Conservation (phyloP, 2,329 filamentous ascomycete genomes). For the Hypoxylon sp. region DNA sequence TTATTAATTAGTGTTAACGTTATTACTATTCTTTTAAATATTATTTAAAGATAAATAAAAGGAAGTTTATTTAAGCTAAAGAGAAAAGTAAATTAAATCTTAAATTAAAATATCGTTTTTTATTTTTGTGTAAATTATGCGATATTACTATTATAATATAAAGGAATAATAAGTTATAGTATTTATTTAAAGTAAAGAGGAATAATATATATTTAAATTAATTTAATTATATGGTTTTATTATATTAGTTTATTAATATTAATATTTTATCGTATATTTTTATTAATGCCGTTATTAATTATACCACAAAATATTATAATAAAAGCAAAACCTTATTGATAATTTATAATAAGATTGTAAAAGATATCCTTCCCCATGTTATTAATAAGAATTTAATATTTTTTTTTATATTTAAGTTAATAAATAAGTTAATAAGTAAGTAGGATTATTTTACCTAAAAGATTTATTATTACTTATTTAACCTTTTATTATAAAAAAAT, state of each 20-base stretch:
- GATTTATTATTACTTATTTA: not conserved
- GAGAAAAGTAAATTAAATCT: not conserved
- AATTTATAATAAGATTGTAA: not conserved
- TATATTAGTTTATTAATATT: constrained; percentile 2
- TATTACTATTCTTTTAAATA: constrained; percentile 5
- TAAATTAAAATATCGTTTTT: not conserved
- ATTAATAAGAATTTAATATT: constrained; percentile 1
- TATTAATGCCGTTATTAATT: not conserved
- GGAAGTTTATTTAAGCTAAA: not conserved
- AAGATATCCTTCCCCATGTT: not conserved
- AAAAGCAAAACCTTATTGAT: not conserved
- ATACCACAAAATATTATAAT: constrained; percentile 12
- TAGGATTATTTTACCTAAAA: not conserved
- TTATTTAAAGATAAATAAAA: constrained; percentile 6
- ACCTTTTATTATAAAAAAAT: not conserved
- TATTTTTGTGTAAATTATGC: not conserved
- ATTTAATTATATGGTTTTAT: not conserved
- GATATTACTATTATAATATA: not conserved
- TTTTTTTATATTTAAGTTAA: constrained; percentile 8
- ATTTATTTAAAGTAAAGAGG: not conserved
- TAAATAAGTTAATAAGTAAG: constrained; percentile 3
- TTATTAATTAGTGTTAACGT: constrained; percentile 3
- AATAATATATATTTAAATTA: not conserved
- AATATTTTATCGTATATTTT: not conserved
- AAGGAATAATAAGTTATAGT: not conserved